Percentiles rank a stretch among this genome's conserved stretches.
These are phyloP conservation scores for Mycena vitilis DNA, from an alignment of 768 basidiomycete genomes.

Conservation along the genomic window DNA sequence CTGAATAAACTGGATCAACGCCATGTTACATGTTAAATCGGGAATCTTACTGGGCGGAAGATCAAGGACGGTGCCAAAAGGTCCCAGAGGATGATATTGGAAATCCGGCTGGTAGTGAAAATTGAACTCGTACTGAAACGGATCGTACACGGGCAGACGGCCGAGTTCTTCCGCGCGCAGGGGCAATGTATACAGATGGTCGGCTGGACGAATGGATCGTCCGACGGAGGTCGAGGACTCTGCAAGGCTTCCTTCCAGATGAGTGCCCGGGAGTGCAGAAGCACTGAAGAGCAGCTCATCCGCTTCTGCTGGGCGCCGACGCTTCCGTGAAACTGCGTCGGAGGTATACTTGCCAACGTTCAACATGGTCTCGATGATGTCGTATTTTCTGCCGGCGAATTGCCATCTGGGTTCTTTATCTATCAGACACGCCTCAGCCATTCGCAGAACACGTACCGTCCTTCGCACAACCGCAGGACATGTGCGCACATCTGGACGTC, in stretches of 20 bases:
- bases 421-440: neutral
- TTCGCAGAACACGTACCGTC: conserved; percentile 3
- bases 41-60: neutral
- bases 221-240: neutral
- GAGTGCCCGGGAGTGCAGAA: neutral
- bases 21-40: neutral
- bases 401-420: conserved; percentile 6
- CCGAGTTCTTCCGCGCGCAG: neutral
- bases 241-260: neutral
- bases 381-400: conserved; percentile 13
- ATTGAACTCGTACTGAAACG: neutral
- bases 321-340: neutral
- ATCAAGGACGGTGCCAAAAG: neutral
- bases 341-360: conserved; percentile 4
- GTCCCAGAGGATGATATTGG: neutral
- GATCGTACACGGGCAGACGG: conserved; percentile 4
- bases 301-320: neutral
- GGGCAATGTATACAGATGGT: neutral
- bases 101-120: neutral
- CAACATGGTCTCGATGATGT: conserved; percentile 19
- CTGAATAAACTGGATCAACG: no score
- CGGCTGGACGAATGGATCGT: neutral
- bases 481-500: conserved; percentile 55
- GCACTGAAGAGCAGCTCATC: neutral
- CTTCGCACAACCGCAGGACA: conserved; percentile 32